These are phyloP conservation scores for Bryum argenteum DNA, from an alignment of 225 moss, liverwort and hornwort genomes.

Conservation along the genomic window DNA sequence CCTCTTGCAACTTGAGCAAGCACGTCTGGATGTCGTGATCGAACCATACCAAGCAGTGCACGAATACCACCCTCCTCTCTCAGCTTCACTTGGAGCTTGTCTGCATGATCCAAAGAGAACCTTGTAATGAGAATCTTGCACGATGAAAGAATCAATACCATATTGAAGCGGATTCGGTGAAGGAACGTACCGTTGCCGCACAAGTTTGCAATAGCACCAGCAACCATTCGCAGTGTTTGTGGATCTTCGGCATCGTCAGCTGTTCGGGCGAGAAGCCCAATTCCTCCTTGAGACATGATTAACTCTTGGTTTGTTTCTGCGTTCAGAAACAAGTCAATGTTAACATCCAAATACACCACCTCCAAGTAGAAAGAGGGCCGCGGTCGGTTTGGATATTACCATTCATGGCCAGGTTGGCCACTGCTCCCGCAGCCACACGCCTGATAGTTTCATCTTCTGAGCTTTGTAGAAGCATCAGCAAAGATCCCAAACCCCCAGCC, in stretches of 20 bases:
- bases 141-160: not conserved
- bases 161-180: not conserved
- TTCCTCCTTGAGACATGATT: conserved; percentile 89
- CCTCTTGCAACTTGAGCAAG: conserved; percentile 89
- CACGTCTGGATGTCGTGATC: conserved; percentile 80
- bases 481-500: conserved; percentile 82
- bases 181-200: conserved; percentile 73
- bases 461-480: conserved; percentile 72
- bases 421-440: conserved; percentile 90
- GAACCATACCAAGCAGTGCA: conserved; percentile 83
- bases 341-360: not conserved
- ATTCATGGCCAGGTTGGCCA: conserved; percentile 92
- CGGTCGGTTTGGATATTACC: conserved; percentile 36
- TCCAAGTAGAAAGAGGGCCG: not conserved
- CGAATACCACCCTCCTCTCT: conserved; percentile 88
- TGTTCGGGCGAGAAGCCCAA: conserved; percentile 77
- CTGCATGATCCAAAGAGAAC: conserved; percentile 31
- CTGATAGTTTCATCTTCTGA: conserved; percentile 92
- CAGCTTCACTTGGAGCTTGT: conserved; percentile 78
- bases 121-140: not conserved
- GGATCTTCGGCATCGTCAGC: conserved; percentile 91
- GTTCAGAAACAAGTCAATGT: not conserved
- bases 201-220: conserved; percentile 84
- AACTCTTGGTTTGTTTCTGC: conserved; percentile 89
- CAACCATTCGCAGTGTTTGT: conserved; percentile 84